Evolutionary conservation across 495 filamentous ascomycete species (phyloP).

Genomic region (Thozetella sp.): DNA sequence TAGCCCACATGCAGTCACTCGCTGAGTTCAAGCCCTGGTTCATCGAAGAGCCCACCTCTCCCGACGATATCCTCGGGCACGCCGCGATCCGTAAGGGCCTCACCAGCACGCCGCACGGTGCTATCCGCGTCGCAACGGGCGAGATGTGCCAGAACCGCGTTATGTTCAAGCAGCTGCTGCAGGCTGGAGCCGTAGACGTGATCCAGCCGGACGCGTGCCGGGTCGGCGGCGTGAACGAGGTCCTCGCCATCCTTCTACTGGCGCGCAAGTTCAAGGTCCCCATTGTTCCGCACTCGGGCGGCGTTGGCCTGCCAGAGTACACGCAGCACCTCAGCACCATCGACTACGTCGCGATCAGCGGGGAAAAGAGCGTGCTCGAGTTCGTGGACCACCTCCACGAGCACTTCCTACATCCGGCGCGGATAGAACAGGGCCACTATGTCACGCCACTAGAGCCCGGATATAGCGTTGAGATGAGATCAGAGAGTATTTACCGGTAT

Average conservation of each 20-base stretch:
- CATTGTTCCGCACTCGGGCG: slow-evolving; percentile 86
- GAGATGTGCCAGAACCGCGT: slow-evolving; percentile 98
- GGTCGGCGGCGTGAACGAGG: slow-evolving; percentile 90
- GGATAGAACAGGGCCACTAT: slow-evolving; percentile 84
- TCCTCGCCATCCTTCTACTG: slow-evolving; percentile 86
- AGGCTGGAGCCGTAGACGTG: slow-evolving; percentile 78
- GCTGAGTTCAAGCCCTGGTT: slow-evolving; percentile 92
- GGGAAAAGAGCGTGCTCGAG: slow-evolving; percentile 80
- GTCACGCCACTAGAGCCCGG: slow-evolving; percentile 81
- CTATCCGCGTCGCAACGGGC: slow-evolving; percentile 87
- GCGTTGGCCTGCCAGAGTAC: slow-evolving; percentile 91
- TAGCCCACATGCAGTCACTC: slow-evolving; percentile 82
- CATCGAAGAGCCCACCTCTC: slow-evolving; percentile 95
- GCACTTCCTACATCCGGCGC: slow-evolving; percentile 82
- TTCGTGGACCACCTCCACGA: slow-evolving; percentile 94
- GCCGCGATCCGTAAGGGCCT: slow-evolving; percentile 81
- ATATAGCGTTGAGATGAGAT: slow-evolving; percentile 92
- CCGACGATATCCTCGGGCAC: slow-evolving; percentile 90
- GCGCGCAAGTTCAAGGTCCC: slow-evolving; percentile 84
- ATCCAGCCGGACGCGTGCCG: slow-evolving; percentile 93
- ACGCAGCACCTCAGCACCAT: slow-evolving; percentile 93
- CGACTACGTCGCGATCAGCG: slow-evolving; percentile 87
- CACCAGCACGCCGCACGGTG: slow-evolving; percentile 64
- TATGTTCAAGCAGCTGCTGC: slow-evolving; percentile 90
- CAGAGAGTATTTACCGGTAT: slow-evolving; percentile 79